Conservation (phyloP, 2,329 filamentous ascomycete species). For the Xylariaceae sp. region DNA sequence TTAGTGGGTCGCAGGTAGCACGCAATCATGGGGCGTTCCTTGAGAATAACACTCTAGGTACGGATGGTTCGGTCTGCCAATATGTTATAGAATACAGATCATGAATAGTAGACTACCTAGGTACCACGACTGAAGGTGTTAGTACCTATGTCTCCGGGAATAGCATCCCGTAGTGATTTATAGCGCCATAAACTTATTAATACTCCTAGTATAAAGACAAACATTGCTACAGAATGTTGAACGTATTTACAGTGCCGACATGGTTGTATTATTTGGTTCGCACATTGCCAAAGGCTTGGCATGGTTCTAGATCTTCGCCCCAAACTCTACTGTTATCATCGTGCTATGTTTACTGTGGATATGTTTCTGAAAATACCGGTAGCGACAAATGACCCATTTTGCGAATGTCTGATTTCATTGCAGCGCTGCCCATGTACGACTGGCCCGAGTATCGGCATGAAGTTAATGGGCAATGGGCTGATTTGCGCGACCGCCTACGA, state of each 20-base stretch:
- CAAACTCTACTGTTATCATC: no score
- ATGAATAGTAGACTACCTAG: no score
- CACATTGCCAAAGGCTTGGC: neutral
- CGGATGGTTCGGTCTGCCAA: no score
- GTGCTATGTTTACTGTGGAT: neutral
- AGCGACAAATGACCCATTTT: neutral
- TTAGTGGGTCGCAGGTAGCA: slow-evolving; percentile 2
- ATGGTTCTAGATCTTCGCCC: no score
- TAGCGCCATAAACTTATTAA: no score
- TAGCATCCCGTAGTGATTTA: no score
- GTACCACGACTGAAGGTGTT: no score
- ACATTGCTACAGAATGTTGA: neutral
- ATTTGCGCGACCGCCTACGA: slow-evolving; percentile 18
- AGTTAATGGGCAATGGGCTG: slow-evolving; percentile 24
- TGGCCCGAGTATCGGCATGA: slow-evolving; percentile 27
- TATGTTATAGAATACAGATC: no score
- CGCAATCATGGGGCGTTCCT: slow-evolving; percentile 8
- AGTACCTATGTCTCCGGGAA: no score
- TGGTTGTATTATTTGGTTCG: no score
- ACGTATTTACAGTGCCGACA: no score
- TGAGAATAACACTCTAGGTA: no score
- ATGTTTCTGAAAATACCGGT: neutral
- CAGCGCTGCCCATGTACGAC: slow-evolving; percentile 29
- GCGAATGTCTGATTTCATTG: slow-evolving; percentile 18
- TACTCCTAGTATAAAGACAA: neutral